These are phyloP conservation scores for Boletus sensibilis DNA, from an alignment of 768 basidiomycete species.

Conservation along the genomic window DNA sequence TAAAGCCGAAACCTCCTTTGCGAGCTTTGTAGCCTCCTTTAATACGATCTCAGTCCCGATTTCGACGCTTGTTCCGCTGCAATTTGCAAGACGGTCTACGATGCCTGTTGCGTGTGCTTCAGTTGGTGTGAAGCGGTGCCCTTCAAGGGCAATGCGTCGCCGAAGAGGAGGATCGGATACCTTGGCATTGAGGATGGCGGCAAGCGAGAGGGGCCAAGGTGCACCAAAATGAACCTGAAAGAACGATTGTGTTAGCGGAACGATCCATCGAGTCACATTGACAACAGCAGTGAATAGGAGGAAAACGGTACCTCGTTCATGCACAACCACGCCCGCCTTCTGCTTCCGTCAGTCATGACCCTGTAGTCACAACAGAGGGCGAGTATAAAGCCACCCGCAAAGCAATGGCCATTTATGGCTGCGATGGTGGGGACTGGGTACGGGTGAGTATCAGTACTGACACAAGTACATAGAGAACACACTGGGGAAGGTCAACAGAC, in stretches of 20 bases:
- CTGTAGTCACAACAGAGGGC: constrained; percentile 85
- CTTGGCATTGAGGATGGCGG: constrained; percentile 62
- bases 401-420: constrained; percentile 83
- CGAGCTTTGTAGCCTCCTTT: constrained; percentile 62
- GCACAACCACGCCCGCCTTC: constrained; percentile 78
- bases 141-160: constrained; percentile 77
- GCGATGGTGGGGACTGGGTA: constrained; percentile 72
- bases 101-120: constrained; percentile 69
- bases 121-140: constrained; percentile 69
- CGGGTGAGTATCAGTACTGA: constrained; percentile 1
- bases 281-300: neutral
- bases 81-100: constrained; percentile 57
- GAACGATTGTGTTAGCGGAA: neutral
- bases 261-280: neutral
- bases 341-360: constrained; percentile 80
- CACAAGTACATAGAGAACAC: constrained; percentile 23
- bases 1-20: constrained; percentile 47
- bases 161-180: constrained; percentile 55
- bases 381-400: constrained; percentile 80
- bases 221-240: constrained; percentile 78
- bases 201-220: constrained; percentile 70
- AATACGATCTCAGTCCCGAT: constrained; percentile 60
- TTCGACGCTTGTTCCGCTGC: constrained; percentile 39
- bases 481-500: constrained; percentile 79
- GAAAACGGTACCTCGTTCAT: constrained; percentile 77